Base-by-base conservation (phyloP, 345 rosid genomes). In the Rhodamnia argentea region DNA sequence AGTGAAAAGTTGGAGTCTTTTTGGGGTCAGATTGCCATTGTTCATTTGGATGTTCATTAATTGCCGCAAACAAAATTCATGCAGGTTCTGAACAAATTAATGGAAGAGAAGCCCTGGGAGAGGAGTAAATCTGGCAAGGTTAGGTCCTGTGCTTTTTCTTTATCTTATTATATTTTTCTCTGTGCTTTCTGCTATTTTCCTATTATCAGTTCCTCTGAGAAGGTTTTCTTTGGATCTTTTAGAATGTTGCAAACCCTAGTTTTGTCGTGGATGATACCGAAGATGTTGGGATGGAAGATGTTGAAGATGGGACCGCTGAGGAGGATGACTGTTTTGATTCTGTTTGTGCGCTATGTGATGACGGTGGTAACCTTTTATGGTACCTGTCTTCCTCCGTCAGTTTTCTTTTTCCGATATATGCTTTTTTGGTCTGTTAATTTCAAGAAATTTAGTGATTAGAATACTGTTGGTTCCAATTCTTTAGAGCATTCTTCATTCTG, bases 321-420 rank as follows among this genome's bases (percentile, higher is more conserved):
- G 93, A 92, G 47, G 93, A 92, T 9, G 86, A 86, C 2, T 70
- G 88, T 51, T 95, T 92, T 92, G 98, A 94, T 90, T 85, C 93
- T 52, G 96, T 93, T 84, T 96, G 99, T 93, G 92, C 98, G n/a
- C 85, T 95, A 74, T 96, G 98, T 89, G 98, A 95, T 87, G 93
- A 96, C 90, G 98, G 99, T 40, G 98, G 98, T 24, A 85, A 89
- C 0, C 85, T 96, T 56, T 13, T 96, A 85, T 94, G 96, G 96
- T 96, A 94, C 83, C 93, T 20, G 7, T 87, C 54, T 81, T 86
- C 52, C 52, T 53, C 3, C 56, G 6, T 6, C 23, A 16, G 56
- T 53, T 53, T 53, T 54, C 57, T 54, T 54, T 15, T 54, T 40
- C 59, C 83, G 85, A 51, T 82, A 51, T 83, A 20, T 5, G 16